Conservation (phyloP, 106 monocot species). For the Dendrobium huoshanense region DNA sequence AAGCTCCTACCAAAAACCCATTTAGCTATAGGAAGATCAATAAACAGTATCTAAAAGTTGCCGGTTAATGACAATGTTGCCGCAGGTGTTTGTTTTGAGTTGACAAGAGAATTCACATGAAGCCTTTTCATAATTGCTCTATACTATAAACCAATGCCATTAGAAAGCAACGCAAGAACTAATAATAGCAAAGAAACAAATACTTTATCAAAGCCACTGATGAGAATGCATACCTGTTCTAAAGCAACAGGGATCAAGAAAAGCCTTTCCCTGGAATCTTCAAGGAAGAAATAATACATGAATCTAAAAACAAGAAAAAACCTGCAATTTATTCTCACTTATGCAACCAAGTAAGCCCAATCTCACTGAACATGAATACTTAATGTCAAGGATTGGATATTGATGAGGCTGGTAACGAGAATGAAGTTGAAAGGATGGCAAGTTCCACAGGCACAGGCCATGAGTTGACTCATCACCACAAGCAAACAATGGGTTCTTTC, state of each 20-base stretch:
- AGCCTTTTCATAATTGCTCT: too few species aligned
- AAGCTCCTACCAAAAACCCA: too few species aligned
- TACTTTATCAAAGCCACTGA: neutral
- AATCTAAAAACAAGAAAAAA: slow-evolving; percentile 23
- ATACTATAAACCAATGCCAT: neutral
- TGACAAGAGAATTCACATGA: too few species aligned
- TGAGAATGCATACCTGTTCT: too few species aligned
- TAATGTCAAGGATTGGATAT: slow-evolving; percentile 77
- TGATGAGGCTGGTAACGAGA: slow-evolving; percentile 48
- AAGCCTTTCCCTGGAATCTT: too few species aligned
- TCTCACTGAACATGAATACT: slow-evolving; percentile 31
- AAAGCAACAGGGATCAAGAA: too few species aligned
- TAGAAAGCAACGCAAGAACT: neutral
- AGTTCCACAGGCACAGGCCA: slow-evolving; percentile 42
- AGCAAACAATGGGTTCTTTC: slow-evolving; percentile 30
- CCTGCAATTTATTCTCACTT: slow-evolving; percentile 46
- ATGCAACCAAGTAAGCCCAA: slow-evolving; percentile 62
- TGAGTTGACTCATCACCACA: slow-evolving; percentile 55
- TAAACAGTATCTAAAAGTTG: too few species aligned
- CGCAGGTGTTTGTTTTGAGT: too few species aligned
- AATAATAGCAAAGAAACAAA: neutral
- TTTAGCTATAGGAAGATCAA: too few species aligned
- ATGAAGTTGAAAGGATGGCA: slow-evolving; percentile 48
- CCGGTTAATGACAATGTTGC: too few species aligned
- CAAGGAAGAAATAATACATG: neutral